Evolutionary conservation across 2,329 filamentous ascomycete species (phyloP).

Genomic region (Botryotinia calthae): DNA sequence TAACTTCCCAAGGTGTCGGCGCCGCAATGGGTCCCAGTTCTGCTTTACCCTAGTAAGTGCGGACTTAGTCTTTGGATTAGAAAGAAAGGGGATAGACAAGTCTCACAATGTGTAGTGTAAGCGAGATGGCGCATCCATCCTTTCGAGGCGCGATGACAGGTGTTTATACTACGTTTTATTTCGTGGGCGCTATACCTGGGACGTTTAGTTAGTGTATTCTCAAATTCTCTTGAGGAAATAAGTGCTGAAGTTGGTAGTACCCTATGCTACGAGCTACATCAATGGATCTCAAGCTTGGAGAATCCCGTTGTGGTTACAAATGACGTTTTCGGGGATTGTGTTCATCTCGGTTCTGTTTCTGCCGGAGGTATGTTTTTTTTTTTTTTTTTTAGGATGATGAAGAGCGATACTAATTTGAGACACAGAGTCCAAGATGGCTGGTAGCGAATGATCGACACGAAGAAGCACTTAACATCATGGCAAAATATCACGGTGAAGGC

Average conservation of each 20-base stretch:
- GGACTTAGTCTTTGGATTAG: conserved; percentile 31
- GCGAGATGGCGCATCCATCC: conserved; percentile 45
- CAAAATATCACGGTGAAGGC: conserved; percentile 54
- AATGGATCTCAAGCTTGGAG: conserved; percentile 32
- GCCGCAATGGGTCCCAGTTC: conserved; percentile 20
- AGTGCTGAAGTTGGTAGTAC: neutral
- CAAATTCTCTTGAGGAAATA: fast-evolving
- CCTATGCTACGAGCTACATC: conserved; percentile 18
- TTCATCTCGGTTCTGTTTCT: conserved; percentile 46
- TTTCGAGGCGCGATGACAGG: conserved; percentile 44
- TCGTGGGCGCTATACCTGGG: conserved; percentile 29
- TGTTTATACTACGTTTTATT: conserved; percentile 32
- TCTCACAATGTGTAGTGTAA: conserved; percentile 40
- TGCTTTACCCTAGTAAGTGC: conserved; percentile 15
- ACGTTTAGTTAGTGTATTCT: conserved; percentile 12
- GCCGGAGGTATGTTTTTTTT: conserved; percentile 45
- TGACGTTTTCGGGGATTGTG: conserved; percentile 32
- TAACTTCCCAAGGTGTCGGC: conserved; percentile 31
- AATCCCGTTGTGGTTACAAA: conserved; percentile 40
- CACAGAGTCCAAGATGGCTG: conserved; percentile 50
- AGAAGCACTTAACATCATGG: conserved; percentile 53
- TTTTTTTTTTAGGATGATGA: neutral
- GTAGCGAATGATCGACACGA: conserved; percentile 55
- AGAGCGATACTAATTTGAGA: neutral
- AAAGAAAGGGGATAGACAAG: too few relatives aligned